phyloP scores from a whole-genome alignment of 139 green algal species.

The Chlorella sp. region DNA sequence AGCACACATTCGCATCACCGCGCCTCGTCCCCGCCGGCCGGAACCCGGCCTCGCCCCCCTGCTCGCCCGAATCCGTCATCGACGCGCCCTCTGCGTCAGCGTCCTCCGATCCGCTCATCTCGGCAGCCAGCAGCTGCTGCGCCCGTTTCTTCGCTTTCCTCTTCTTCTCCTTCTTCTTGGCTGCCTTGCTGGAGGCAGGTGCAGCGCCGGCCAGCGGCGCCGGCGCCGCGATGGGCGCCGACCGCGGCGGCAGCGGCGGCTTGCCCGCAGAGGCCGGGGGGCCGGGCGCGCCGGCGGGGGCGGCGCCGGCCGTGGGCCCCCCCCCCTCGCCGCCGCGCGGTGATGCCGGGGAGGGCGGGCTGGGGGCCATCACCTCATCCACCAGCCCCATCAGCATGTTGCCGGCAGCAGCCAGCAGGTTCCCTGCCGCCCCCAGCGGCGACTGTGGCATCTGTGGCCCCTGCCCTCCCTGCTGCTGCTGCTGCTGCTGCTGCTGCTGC shows the following conservation, averaged over 20 bases:
- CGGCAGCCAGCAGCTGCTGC: not conserved
- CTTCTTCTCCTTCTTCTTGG: constrained; percentile 27
- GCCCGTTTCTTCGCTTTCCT: constrained; percentile 17
- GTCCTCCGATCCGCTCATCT: too few species aligned
- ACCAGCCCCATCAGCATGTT: constrained; percentile 13
- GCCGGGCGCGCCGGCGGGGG: not conserved
- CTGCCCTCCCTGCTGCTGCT: not conserved
- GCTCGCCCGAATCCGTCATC: not conserved
- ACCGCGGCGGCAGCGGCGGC: constrained; percentile 12
- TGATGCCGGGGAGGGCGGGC: not conserved
- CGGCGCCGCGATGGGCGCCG: not conserved
- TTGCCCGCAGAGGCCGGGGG: not conserved
- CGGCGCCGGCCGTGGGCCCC: not conserved
- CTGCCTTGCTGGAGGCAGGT: not conserved
- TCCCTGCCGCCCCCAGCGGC: too few species aligned
- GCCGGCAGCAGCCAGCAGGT: constrained; percentile 1
- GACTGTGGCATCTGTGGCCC: too few species aligned
- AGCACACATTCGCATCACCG: too few species aligned
- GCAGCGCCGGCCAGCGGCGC: not conserved
- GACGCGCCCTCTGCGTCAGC: not conserved
- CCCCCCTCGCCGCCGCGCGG: not conserved
- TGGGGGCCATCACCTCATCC: constrained; percentile 15
- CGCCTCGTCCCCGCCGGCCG: too few species aligned
- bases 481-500: not conserved
- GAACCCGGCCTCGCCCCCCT: too few species aligned